Base-by-base conservation (phyloP, 2,329 filamentous ascomycete genomes). In the Hypoxylon rubiginosum region DNA sequence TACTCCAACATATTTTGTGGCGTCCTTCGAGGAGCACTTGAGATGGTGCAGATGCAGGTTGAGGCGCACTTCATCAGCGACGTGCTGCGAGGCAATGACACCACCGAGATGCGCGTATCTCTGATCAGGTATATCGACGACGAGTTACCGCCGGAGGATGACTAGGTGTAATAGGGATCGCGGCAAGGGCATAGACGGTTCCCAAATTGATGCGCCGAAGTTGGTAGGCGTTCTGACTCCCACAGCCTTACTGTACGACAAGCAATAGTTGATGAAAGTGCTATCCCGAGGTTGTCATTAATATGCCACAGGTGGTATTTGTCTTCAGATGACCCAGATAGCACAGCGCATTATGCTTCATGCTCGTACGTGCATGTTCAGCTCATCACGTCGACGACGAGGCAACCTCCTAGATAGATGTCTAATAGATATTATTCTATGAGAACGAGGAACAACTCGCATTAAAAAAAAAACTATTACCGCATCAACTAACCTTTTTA, bases 1-100 rank as follows among this genome's bases (percentile, higher is more conserved):
- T 99, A 97, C 80, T 97, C 94, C 4, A 99, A 98, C 80, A 97
- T 99, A 62, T 86, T 98, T 46, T 97, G 96, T 74, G 96, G 96
- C 46, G 92, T 99, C 46, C 83, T 99, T 66, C 86, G 96, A 72
- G 96, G 96, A 13, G 91, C 95, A 0, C 80, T 99, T 64, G 96
- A 99, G 80, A 99, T 99, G 96, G 95, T 98, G 76, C 95, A 98
- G 86, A 97, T 98, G 93, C 96, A 98, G 80, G 94, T 98, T 3
- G 95, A 99, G 78, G 93, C 93, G 50, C 94, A 97, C 77, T 99
- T 98, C 78, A 92, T 97, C 75, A 97, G 93, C 78, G 96, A 99
- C 79, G 87, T 97, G 32, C 84, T 99, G 65, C 89, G 94, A 61
- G 96, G 96, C 2, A 95, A 97, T 75, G 96, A 99, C 78, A 95